phyloP scores from a whole-genome alignment of 768 basidiomycete species.

The Mycena indigotica region DNA sequence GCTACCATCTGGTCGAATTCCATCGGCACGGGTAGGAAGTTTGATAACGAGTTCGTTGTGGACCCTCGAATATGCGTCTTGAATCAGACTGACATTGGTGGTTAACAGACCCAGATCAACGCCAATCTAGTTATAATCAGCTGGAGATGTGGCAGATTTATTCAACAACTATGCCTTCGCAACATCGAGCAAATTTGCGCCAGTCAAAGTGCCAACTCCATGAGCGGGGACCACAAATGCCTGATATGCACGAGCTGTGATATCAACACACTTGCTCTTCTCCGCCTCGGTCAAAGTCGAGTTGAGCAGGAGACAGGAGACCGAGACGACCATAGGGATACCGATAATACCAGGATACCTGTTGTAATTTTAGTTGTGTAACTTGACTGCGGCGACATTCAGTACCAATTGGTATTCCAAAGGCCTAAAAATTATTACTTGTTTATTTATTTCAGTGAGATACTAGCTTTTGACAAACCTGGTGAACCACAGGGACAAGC shows the following conservation, averaged over 20 bases:
- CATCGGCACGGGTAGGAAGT: conserved; percentile 54
- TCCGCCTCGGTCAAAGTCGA: conserved; percentile 41
- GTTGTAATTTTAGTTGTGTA: conserved; percentile 48
- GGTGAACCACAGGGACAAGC: conserved; percentile 51
- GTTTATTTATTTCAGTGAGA: neutral
- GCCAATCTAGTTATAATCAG: conserved; percentile 51
- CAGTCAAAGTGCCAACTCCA: conserved; percentile 53
- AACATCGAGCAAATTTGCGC: conserved; percentile 68
- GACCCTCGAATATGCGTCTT: conserved; percentile 51
- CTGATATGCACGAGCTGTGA: conserved; percentile 52
- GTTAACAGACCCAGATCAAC: conserved; percentile 51
- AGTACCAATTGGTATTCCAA: neutral
- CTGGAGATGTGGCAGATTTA: neutral
- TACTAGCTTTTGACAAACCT: neutral
- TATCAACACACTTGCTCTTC: conserved; percentile 45
- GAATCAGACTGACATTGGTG: conserved; percentile 46
- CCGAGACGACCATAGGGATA: conserved; percentile 59
- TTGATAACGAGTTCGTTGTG: conserved; percentile 56
- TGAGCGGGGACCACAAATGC: conserved; percentile 46
- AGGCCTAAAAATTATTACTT: neutral
- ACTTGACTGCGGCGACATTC: too few species aligned
- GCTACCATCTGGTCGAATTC: conserved; percentile 57
- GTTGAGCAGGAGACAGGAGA: conserved; percentile 58
- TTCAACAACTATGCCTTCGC: conserved; percentile 36
- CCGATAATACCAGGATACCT: conserved; percentile 70